Evolutionary conservation across 768 basidiomycete species (phyloP).

Genomic region (Leccinum subgranulosum): DNA sequence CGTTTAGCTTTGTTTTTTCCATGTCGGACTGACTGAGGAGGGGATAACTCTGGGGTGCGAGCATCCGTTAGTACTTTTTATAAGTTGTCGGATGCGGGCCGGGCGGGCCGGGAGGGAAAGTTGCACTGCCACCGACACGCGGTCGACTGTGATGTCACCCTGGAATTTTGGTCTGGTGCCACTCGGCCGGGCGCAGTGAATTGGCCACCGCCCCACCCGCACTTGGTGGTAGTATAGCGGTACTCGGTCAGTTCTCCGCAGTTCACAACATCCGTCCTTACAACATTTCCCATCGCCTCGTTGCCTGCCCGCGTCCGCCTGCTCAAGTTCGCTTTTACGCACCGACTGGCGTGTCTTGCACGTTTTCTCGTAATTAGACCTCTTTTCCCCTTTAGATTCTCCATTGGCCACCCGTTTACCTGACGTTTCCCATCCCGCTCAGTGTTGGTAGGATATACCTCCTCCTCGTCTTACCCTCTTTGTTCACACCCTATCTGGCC

Average conservation of each 20-base stretch:
- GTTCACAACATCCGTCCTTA: conserved; percentile 4
- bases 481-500: conserved; percentile 23
- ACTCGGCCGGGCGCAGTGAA: background rate
- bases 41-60: background rate
- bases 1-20: conserved; percentile 56
- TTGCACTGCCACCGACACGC: conserved; percentile 24
- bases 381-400: conserved; percentile 28
- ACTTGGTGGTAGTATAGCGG: too few relatives aligned
- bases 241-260: conserved; percentile 4
- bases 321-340: conserved; percentile 13
- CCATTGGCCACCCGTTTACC: conserved; percentile 36
- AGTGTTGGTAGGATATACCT: conserved; percentile 25
- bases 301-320: conserved; percentile 9
- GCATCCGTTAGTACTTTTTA: background rate
- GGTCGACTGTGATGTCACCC: conserved; percentile 28
- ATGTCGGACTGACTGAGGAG: conserved; percentile 27
- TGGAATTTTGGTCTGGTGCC: conserved; percentile 2
- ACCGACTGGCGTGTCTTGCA: conserved; percentile 29
- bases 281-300: background rate
- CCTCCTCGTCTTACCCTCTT: conserved; percentile 18
- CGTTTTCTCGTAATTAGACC: conserved; percentile 29
- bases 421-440: conserved; percentile 36
- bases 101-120: background rate
- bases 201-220: background rate
- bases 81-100: conserved; percentile 3